phyloP scores from a whole-genome alignment of 495 filamentous ascomycete genomes.

The Mytilinidion resinicola region DNA sequence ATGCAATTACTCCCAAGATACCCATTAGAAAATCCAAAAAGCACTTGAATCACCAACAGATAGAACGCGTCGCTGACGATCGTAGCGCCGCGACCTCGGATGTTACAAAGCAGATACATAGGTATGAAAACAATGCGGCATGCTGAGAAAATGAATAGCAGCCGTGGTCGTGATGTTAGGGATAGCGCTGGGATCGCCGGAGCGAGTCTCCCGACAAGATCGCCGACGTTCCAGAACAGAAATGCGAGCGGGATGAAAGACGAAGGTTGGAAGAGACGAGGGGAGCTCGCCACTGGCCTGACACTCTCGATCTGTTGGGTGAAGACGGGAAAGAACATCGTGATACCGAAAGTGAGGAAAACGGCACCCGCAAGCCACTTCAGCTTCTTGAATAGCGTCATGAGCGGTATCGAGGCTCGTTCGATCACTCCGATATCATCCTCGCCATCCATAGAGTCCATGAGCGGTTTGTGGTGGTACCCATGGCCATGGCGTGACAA shows the following conservation, averaged over 20 bases:
- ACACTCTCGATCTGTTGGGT: slow-evolving; percentile 69
- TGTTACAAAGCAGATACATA: slow-evolving; percentile 83
- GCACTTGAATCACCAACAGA: slow-evolving; percentile 68
- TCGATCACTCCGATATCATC: slow-evolving; percentile 18
- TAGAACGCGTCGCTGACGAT: slow-evolving; percentile 84
- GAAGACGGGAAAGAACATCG: slow-evolving; percentile 94
- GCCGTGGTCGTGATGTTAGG: slow-evolving; percentile 53
- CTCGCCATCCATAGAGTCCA: slow-evolving; percentile 17
- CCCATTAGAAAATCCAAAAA: slow-evolving; percentile 81
- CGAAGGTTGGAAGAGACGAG: slow-evolving; percentile 59
- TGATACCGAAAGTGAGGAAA: slow-evolving; percentile 69
- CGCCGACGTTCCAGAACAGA: slow-evolving; percentile 89
- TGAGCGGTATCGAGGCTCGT: slow-evolving; percentile 55
- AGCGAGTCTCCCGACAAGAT: slow-evolving; percentile 68
- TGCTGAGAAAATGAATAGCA: slow-evolving; percentile 59
- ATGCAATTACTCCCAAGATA: slow-evolving; percentile 79
- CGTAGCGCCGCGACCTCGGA: slow-evolving; percentile 59
- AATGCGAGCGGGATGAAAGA: slow-evolving; percentile 87
- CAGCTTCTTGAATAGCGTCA: slow-evolving; percentile 64
- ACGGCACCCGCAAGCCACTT: slow-evolving; percentile 63
- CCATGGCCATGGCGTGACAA: slow-evolving; percentile 42
- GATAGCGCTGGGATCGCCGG: slow-evolving; percentile 58
- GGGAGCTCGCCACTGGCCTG: slow-evolving; percentile 40
- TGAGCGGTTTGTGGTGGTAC: slow-evolving; percentile 12
- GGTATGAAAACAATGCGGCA: slow-evolving; percentile 67